Evolutionary conservation across 305 asterid genomes (phyloP).

Genomic region (Solanum aculeatissimum): DNA sequence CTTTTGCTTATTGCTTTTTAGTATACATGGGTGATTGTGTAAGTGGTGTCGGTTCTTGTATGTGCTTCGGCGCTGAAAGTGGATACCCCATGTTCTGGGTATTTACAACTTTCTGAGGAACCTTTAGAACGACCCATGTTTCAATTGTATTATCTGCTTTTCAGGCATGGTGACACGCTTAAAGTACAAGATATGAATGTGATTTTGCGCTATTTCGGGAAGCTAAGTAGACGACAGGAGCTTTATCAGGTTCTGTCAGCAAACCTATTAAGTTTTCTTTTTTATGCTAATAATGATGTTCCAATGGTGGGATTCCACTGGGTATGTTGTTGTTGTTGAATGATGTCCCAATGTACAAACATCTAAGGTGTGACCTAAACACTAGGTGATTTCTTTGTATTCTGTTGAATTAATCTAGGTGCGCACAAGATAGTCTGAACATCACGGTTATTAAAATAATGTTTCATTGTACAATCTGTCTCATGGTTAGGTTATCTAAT

Average conservation of each 20-base stretch:
- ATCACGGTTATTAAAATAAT: not conserved
- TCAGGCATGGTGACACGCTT: conserved; percentile 59
- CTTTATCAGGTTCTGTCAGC: conserved; percentile 52
- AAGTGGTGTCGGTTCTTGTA: not conserved
- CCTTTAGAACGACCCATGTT: not conserved
- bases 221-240: conserved; percentile 58
- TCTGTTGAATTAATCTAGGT: not conserved
- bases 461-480: not conserved
- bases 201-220: conserved; percentile 73
- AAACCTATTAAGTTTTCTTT: not conserved
- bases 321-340: too few relatives aligned
- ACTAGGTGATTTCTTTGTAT: not conserved
- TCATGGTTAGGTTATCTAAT: not conserved
- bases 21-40: not conserved
- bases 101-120: not conserved
- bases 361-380: not conserved
- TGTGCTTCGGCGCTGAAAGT: not conserved
- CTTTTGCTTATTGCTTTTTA: not conserved
- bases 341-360: not conserved
- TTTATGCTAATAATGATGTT: not conserved
- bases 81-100: not conserved
- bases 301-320: too few relatives aligned
- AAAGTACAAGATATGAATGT: conserved; percentile 68
- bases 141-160: conserved; percentile 17
- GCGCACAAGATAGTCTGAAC: not conserved